phyloP scores from a whole-genome alignment of 2,329 filamentous ascomycete species.

The Hypoxylon sp. region DNA sequence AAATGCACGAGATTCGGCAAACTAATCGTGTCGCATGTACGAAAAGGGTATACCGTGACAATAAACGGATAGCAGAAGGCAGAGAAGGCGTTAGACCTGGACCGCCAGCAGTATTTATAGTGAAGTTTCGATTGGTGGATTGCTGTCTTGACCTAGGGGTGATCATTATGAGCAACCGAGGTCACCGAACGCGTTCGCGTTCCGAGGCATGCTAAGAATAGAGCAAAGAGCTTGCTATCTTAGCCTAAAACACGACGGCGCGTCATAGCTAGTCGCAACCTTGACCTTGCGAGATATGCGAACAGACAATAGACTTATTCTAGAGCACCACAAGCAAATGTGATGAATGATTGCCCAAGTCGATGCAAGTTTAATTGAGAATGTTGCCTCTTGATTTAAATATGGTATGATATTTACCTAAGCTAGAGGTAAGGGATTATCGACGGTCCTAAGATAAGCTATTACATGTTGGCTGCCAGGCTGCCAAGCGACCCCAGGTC shows the following conservation, averaged over 20 bases:
- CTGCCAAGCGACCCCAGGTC: conserved; percentile 1
- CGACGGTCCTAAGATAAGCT: not conserved
- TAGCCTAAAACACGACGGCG: conserved; percentile 6
- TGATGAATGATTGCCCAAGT: not conserved
- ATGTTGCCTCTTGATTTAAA: not conserved
- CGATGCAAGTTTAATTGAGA: not conserved
- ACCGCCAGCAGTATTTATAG: conserved; percentile 9
- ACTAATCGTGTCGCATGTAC: not conserved
- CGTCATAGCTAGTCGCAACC: not conserved
- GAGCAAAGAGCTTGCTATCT: conserved; percentile 8
- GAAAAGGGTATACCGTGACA: not conserved
- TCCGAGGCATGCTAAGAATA: conserved; percentile 5
- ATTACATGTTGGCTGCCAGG: too few relatives aligned
- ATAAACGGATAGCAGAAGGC: conserved; percentile 10
- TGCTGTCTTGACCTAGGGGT: not conserved
- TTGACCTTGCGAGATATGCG: not conserved
- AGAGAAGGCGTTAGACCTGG: conserved; percentile 1
- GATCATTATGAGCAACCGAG: conserved; percentile 3
- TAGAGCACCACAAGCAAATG: not conserved
- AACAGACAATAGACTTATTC: conserved; percentile 15
- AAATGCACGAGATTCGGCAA: conserved; percentile 3
- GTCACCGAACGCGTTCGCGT: conserved; percentile 3
- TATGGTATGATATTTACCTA: not conserved
- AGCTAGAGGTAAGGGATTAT: not conserved
- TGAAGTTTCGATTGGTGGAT: conserved; percentile 11